phyloP scores from a whole-genome alignment of 1,139 yeast species.

The Candida neerlandica region DNA sequence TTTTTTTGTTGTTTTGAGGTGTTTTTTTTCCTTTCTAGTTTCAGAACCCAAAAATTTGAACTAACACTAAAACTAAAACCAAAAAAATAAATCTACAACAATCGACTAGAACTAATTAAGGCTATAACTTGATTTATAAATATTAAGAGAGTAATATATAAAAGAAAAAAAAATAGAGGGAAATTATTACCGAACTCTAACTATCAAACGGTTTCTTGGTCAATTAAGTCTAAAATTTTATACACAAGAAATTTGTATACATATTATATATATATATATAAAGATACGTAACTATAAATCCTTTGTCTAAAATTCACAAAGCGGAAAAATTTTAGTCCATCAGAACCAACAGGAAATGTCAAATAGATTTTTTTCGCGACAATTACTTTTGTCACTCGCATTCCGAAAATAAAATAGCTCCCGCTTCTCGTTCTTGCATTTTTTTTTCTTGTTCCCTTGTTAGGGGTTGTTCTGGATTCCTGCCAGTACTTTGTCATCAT shows the following conservation, averaged over 20 bases:
- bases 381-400: background rate
- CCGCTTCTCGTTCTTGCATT: background rate
- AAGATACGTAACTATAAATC: background rate
- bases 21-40: background rate
- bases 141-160: background rate
- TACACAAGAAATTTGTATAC: background rate
- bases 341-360: background rate
- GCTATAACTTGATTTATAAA: background rate
- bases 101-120: background rate
- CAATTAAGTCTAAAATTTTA: background rate
- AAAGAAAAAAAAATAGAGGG: background rate
- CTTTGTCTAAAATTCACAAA: background rate
- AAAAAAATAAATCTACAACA: background rate
- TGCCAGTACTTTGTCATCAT: too few species aligned
- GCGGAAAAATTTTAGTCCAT: background rate
- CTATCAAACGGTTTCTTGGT: background rate
- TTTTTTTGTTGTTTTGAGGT: background rate
- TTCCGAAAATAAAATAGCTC: background rate
- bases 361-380: background rate
- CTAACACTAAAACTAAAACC: background rate
- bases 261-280: background rate
- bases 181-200: background rate
- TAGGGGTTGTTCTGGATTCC: background rate
- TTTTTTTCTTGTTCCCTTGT: background rate
- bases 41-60: background rate